A percentile compares a stretch with the other conserved stretches of the same genome.
Evolutionary conservation across 2,329 filamentous ascomycete genomes (phyloP).

Genomic region (Penicillium sp.): DNA sequence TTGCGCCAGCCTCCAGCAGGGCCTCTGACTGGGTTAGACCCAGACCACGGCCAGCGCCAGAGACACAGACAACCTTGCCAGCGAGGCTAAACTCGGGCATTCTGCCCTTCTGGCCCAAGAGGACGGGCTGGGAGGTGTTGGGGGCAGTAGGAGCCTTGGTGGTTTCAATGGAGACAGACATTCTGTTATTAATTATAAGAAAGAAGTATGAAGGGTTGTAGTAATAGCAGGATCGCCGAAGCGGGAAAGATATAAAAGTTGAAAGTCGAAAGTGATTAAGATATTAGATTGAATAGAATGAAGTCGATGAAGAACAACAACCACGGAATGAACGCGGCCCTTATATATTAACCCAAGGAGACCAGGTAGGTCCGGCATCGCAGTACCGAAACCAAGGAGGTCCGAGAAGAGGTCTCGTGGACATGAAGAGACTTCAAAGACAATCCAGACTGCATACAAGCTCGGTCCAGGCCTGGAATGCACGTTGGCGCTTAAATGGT

Average conservation of each 20-base stretch:
- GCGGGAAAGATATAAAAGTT: background rate
- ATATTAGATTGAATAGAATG: conserved; percentile 1
- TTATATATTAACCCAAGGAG: conserved; percentile 7
- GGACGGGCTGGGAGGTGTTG: conserved; percentile 24
- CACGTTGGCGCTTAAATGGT: background rate
- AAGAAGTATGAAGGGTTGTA: background rate
- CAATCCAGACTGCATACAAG: conserved; percentile 2
- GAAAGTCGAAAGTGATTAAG: conserved; percentile 4
- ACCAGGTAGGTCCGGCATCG: background rate
- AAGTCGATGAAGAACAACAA: background rate
- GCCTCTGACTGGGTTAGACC: conserved; percentile 70
- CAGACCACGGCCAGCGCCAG: conserved; percentile 65
- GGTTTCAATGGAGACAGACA: conserved; percentile 35
- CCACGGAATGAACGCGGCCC: conserved; percentile 2
- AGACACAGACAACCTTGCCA: conserved; percentile 65
- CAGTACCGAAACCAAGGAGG: background rate
- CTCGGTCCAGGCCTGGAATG: conserved; percentile 2
- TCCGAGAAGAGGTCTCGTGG: conserved; percentile 12
- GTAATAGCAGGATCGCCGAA: background rate
- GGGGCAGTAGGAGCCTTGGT: conserved; percentile 25
- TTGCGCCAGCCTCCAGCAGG: conserved; percentile 69
- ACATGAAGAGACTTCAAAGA: conserved; percentile 11
- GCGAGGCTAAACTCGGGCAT: conserved; percentile 72
- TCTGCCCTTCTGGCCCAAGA: conserved; percentile 32
- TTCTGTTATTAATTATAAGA: conserved; percentile 11